Percentiles rank a stretch among this genome's conserved stretches.
Evolutionary conservation across 2,329 filamentous ascomycete genomes (phyloP).

Genomic region (Dactylonectria macrodidyma): DNA sequence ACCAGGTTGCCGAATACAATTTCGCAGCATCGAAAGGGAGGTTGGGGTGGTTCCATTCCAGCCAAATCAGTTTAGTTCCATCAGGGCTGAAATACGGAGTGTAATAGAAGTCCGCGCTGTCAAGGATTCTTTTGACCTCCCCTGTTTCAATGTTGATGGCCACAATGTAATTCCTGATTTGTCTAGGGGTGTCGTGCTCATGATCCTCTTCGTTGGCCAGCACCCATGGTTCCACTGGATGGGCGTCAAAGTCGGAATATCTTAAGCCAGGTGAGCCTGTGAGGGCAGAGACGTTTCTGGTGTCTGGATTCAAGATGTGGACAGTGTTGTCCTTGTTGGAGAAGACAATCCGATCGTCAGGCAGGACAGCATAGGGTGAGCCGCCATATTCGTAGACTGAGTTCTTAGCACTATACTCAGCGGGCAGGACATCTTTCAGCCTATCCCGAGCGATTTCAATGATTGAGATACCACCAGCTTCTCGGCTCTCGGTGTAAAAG

Average conservation of each 20-base stretch:
- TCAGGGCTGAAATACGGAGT: slow-evolving; percentile 64
- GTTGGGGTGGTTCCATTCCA: slow-evolving; percentile 69
- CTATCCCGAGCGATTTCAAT: slow-evolving; percentile 56
- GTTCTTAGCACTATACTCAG: slow-evolving; percentile 59
- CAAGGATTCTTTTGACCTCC: slow-evolving; percentile 55
- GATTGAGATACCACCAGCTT: slow-evolving; percentile 60
- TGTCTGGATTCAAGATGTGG: slow-evolving; percentile 58
- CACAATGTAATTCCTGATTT: slow-evolving; percentile 57
- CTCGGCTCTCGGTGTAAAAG: slow-evolving; percentile 56
- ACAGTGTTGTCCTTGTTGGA: slow-evolving; percentile 61
- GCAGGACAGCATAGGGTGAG: slow-evolving; percentile 57
- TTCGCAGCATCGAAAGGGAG: slow-evolving; percentile 66
- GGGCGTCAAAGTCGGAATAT: slow-evolving; percentile 63
- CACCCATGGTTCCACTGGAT: slow-evolving; percentile 58
- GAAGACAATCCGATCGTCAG: slow-evolving; percentile 61
- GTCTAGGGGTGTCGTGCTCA: slow-evolving; percentile 49
- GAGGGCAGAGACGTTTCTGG: slow-evolving; percentile 52
- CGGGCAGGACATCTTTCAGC: slow-evolving; percentile 59
- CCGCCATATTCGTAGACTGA: slow-evolving; percentile 69
- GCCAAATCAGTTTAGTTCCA: slow-evolving; percentile 64
- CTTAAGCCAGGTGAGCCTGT: slow-evolving; percentile 53
- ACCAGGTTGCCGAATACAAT: slow-evolving; percentile 61
- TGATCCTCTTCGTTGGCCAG: slow-evolving; percentile 69
- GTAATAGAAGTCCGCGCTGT: slow-evolving; percentile 68
- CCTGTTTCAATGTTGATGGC: slow-evolving; percentile 59